These are phyloP conservation scores for Pouteria glomerata DNA, from an alignment of 148 eudicot species.

Conservation along the genomic window DNA sequence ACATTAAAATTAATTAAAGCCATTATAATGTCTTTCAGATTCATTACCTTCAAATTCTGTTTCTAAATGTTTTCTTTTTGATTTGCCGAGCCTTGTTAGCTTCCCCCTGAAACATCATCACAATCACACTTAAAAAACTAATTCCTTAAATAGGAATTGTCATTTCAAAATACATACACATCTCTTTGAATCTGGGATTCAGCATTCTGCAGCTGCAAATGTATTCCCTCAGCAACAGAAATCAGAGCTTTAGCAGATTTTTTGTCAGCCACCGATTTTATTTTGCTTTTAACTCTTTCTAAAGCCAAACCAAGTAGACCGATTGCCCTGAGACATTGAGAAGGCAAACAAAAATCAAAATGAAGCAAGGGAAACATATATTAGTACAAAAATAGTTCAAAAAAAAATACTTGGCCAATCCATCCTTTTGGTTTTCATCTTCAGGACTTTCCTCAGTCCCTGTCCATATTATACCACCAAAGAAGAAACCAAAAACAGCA, in stretches of 20 bases:
- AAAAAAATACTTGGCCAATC: conserved; percentile 49
- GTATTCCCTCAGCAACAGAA: conserved; percentile 62
- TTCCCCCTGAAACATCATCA: conserved; percentile 56
- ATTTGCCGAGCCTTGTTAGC: conserved; percentile 42
- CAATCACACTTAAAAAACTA: conserved; percentile 15
- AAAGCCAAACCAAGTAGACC: conserved; percentile 57
- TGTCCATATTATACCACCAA: conserved; percentile 21
- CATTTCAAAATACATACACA: conserved; percentile 43
- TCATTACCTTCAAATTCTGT: conserved; percentile 65
- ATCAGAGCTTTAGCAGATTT: conserved; percentile 68
- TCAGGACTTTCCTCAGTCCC: conserved; percentile 32
- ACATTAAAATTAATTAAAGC: not conserved
- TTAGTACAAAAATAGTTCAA: not conserved
- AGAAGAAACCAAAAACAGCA: conserved; percentile 8
- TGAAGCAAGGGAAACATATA: not conserved
- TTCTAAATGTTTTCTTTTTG: conserved; percentile 66
- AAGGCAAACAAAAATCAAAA: conserved; percentile 19
- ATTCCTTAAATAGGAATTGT: conserved; percentile 2
- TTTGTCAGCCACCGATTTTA: conserved; percentile 52
- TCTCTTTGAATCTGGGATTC: conserved; percentile 76
- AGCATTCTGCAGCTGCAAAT: conserved; percentile 51
- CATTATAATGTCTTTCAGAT: too few relatives aligned
- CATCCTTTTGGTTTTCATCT: conserved; percentile 49
- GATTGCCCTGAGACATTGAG: conserved; percentile 50
- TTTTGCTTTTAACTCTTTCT: conserved; percentile 58